Evolutionary conservation across 768 basidiomycete species (phyloP).

Genomic region (Lactifluus piperatus): DNA sequence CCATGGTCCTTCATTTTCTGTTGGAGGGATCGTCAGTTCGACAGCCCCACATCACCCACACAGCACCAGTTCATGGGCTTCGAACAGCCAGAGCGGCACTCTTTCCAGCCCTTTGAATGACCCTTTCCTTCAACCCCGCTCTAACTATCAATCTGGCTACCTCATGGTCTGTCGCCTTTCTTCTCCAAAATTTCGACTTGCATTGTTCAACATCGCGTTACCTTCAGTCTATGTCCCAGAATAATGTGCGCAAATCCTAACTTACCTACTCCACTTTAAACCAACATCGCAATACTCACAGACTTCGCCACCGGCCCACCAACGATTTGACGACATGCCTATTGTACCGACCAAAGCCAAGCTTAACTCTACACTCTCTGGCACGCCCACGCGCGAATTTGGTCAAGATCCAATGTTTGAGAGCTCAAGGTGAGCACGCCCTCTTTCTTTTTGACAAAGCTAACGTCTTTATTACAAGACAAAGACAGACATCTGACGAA

Average conservation of each 20-base stretch:
- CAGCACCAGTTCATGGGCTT: conserved; percentile 45
- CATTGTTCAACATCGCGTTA: neutral
- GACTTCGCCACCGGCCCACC: conserved; percentile 42
- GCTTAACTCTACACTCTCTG: conserved; percentile 58
- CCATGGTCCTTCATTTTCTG: conserved; percentile 36
- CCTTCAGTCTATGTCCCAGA: conserved; percentile 52
- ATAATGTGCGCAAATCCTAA: conserved; percentile 33
- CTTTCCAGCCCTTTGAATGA: conserved; percentile 53
- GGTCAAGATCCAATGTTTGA: conserved; percentile 84
- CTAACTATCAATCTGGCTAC: conserved; percentile 76
- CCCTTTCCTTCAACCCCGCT: conserved; percentile 59
- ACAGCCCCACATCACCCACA: conserved; percentile 36
- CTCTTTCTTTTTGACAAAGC: conserved; percentile 4
- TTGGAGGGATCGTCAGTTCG: conserved; percentile 53
- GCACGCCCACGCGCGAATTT: conserved; percentile 60
- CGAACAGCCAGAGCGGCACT: conserved; percentile 34
- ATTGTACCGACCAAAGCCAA: conserved; percentile 76
- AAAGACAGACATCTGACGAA: conserved; percentile 29
- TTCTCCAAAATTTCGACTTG: neutral
- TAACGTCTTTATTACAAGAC: conserved; percentile 1
- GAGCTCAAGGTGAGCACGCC: conserved; percentile 45
- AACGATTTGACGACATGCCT: conserved; percentile 64
- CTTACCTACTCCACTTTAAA: neutral
- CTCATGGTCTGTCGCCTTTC: conserved; percentile 48
- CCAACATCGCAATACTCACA: conserved; percentile 12